Conservation (phyloP, 2,329 filamentous ascomycete genomes). For the Pseudocercospora fijiensis region DNA sequence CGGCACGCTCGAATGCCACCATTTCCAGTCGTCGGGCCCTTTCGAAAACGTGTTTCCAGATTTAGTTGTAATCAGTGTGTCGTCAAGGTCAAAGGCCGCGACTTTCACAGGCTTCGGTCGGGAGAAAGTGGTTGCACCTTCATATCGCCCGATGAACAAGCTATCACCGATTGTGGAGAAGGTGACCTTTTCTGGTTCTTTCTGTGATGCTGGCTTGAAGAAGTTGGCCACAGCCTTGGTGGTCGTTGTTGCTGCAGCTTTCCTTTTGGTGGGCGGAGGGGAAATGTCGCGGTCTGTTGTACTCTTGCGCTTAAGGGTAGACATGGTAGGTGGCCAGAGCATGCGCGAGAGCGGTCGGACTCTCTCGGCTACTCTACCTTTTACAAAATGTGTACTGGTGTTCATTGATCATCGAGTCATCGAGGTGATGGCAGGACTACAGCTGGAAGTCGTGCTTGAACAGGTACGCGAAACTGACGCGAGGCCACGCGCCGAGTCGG, state of each 20-base stretch:
- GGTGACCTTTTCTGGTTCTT: conserved; percentile 69
- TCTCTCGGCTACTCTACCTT: background rate
- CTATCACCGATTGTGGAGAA: conserved; percentile 70
- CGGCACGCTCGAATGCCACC: conserved; percentile 79
- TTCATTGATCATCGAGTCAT: background rate
- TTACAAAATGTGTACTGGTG: background rate
- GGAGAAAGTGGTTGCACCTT: conserved; percentile 30
- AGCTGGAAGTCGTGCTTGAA: background rate
- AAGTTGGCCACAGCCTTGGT: conserved; percentile 74
- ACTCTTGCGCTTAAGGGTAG: conserved; percentile 40
- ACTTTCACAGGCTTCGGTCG: conserved; percentile 55
- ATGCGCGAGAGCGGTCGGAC: background rate
- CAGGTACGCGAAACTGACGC: background rate
- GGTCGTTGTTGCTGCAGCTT: conserved; percentile 55
- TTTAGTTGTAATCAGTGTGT: conserved; percentile 75
- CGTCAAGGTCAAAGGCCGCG: conserved; percentile 77
- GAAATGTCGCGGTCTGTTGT: conserved; percentile 51
- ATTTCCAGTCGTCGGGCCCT: conserved; percentile 81
- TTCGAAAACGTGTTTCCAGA: conserved; percentile 78
- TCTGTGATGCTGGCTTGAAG: conserved; percentile 84
- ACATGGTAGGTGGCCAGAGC: conserved; percentile 4
- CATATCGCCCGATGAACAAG: conserved; percentile 73
- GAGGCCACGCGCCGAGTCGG: background rate
- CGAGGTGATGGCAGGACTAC: background rate
- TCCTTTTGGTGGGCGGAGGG: conserved; percentile 58